These are phyloP conservation scores for Alternaria brassicae DNA, from an alignment of 2,329 filamentous ascomycete genomes.

Conservation along the genomic window DNA sequence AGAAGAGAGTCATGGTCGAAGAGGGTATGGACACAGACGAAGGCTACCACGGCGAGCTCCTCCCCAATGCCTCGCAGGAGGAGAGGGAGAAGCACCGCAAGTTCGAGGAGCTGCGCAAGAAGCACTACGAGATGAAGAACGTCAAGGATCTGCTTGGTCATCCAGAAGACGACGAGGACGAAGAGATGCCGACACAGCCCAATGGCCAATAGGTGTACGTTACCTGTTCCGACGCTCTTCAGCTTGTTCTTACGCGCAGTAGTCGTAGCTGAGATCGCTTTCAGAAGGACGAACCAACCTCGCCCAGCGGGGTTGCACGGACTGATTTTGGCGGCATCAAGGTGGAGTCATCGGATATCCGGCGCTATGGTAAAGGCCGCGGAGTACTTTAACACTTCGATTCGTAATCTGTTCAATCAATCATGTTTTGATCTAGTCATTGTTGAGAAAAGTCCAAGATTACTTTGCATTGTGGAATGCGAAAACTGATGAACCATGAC, in stretches of 20 bases:
- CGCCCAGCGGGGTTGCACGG: constrained; percentile 4
- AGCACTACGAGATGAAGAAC: constrained; percentile 98
- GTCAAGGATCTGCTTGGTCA: constrained; percentile 82
- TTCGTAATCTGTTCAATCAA: constrained; percentile 7
- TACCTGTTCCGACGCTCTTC: neutral
- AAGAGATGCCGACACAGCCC: constrained; percentile 14
- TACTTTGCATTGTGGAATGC: neutral
- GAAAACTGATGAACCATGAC: neutral
- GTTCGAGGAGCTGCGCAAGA: constrained; percentile 92
- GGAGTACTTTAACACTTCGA: neutral
- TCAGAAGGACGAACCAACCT: neutral
- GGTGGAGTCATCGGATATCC: constrained; percentile 18
- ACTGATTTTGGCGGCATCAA: constrained; percentile 21
- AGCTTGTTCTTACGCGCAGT: neutral
- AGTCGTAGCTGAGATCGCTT: neutral
- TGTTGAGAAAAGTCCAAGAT: neutral
- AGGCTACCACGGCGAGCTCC: constrained; percentile 66
- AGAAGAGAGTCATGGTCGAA: constrained; percentile 85
- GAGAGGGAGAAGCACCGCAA: constrained; percentile 88
- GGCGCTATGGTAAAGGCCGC: constrained; percentile 1
- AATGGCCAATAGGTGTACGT: constrained; percentile 7
- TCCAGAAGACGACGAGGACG: constrained; percentile 16
- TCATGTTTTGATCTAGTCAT: neutral
- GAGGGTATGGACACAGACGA: constrained; percentile 48
- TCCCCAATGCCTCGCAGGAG: constrained; percentile 64